Evolutionary conservation across 768 basidiomycete genomes (phyloP), one percentile per base, ranked within the genome.

Genomic region (Lentinula aciculospora): DNA sequence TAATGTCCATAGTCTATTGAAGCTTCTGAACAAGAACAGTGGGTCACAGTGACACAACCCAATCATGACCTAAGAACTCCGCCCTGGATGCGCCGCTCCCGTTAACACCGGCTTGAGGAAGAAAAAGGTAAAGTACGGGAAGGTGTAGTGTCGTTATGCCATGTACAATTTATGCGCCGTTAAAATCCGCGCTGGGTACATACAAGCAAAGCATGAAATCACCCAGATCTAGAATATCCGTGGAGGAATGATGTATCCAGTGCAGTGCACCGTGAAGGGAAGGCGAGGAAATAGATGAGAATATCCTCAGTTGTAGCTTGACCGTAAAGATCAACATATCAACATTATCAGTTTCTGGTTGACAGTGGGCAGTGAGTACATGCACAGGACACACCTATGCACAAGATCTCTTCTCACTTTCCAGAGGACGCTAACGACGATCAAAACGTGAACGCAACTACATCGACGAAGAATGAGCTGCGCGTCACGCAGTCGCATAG

Each of bases 81-180:
- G 27, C 54, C 28, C 42, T 29, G 53, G 37, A 42, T 27, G 53
- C 53, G 53, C 40, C 44, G 40, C 54, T 56, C 54, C 54, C 54
- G 54, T 56, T 56, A 42, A 56, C 54, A 56, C 54, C 54, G 54
- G 54, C 31, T 45, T 56, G 28, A 42, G 21, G 28, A 54, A 40
- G 49, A 50, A 48, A 13, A 27, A 50, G 19, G 28, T 31, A 6
- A 19, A 17, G 51, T 25, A 36, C 32, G 36, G 51, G 25, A 53
- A 53, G 36, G 32, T 32, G 28, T 34, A 50, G 19, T 34, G 29
- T 31, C 49, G 49, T 31, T 31, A 31, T 31, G 49, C 31, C n/a
- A 21, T 31, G 29, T 15, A 17, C 6, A 8, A 34, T 50, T 21
- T 19, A n/a, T 5, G 49, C 29, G 8, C 46, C 25, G 46, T 2